phyloP scores from a whole-genome alignment of 2,329 filamentous ascomycete genomes.

The Aspergillus novoparasiticus region DNA sequence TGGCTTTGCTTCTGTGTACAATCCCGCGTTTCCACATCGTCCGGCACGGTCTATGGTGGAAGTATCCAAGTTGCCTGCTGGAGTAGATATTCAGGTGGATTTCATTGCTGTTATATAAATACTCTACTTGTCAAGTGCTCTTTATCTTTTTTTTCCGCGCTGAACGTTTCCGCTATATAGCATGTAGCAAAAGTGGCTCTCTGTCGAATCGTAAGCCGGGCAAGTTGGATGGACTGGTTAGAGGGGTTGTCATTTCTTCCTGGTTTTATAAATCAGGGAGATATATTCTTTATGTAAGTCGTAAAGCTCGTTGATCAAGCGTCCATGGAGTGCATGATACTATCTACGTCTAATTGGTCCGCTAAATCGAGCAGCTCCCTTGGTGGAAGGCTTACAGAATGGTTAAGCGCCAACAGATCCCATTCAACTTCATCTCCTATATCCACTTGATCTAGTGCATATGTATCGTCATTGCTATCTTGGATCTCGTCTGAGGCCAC shows the following conservation, averaged over 20 bases:
- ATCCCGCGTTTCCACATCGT: slow-evolving; percentile 14
- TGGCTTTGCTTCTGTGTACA: slow-evolving; percentile 16
- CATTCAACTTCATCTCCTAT: slow-evolving; percentile 26
- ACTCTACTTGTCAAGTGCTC: neutral
- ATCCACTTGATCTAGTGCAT: neutral
- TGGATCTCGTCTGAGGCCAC: neutral
- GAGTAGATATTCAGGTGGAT: slow-evolving; percentile 16
- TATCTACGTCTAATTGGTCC: slow-evolving; percentile 24
- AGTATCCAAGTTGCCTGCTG: slow-evolving; percentile 15
- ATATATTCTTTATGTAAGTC: neutral
- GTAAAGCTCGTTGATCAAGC: neutral
- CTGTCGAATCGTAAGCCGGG: no score
- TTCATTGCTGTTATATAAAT: slow-evolving; percentile 14
- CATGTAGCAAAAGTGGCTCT: neutral
- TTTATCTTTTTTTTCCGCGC: neutral
- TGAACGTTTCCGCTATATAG: neutral
- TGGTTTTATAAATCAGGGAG: neutral
- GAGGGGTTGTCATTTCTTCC: neutral
- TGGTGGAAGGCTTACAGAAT: slow-evolving; percentile 28
- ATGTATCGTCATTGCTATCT: neutral
- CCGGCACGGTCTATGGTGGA: slow-evolving; percentile 20
- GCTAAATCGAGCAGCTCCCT: slow-evolving; percentile 28
- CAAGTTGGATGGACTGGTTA: neutral
- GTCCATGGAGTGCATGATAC: neutral
- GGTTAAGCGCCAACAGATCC: slow-evolving; percentile 26